These are phyloP conservation scores for Massariosphaeria phaeospora DNA, from an alignment of 495 filamentous ascomycete species.

Conservation along the genomic window DNA sequence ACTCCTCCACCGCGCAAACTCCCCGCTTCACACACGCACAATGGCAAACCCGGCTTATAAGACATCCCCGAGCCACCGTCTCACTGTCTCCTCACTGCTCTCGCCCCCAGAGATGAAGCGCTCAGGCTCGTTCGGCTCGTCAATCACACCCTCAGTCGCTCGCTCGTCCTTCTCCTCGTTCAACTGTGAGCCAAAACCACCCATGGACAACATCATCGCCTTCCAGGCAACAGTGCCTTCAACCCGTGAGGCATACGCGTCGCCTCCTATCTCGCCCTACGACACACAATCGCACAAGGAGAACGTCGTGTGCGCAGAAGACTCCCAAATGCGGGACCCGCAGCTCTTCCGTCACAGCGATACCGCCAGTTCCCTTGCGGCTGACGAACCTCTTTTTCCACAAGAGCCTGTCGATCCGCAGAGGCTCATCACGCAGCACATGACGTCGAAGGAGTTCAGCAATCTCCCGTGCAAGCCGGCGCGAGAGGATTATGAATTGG, in stretches of 20 bases:
- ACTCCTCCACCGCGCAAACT: conserved; percentile 11
- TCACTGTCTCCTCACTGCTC: conserved; percentile 33
- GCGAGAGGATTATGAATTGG: conserved; percentile 32
- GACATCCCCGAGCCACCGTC: conserved; percentile 23
- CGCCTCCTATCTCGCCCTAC: conserved; percentile 33
- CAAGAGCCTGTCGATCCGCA: conserved; percentile 17
- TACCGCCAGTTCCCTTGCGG: conserved; percentile 12
- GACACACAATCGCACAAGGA: conserved; percentile 33
- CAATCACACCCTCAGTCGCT: conserved; percentile 19
- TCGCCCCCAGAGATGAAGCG: conserved; percentile 34
- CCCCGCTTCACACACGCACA: conserved; percentile 2
- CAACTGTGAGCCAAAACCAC: conserved; percentile 20
- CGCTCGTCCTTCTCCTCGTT: conserved; percentile 31
- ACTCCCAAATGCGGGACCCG: conserved; percentile 23
- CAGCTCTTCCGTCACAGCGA: conserved; percentile 29
- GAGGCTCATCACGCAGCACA: conserved; percentile 26
- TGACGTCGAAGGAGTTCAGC: conserved; percentile 21
- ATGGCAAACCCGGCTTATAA: conserved; percentile 30
- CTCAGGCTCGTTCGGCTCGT: conserved; percentile 28
- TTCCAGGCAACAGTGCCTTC: conserved; percentile 13
- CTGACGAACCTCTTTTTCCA: conserved; percentile 28
- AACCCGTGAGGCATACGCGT: conserved; percentile 27
- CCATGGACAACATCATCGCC: conserved; percentile 10
- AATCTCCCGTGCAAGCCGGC: conserved; percentile 24
- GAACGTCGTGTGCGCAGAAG: conserved; percentile 20